Evolutionary conservation across 306 rosid species (phyloP).

Genomic region (Chamaecrista fasciculata): DNA sequence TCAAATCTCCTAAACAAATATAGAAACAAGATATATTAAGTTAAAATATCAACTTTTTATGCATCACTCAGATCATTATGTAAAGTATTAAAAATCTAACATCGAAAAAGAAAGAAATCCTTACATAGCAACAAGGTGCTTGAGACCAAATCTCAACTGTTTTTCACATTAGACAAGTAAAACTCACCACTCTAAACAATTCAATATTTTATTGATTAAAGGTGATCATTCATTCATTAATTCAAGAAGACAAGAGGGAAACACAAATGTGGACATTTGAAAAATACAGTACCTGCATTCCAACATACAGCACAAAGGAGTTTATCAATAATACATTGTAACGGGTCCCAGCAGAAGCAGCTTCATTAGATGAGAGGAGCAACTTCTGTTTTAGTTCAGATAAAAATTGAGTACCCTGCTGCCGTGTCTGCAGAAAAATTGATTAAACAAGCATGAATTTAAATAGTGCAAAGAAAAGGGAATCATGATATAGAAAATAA

Average conservation of each 20-base stretch:
- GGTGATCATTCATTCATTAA: not conserved
- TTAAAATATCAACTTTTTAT: no score
- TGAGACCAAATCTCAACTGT: not conserved
- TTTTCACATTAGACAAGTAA: not conserved
- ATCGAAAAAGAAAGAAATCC: not conserved
- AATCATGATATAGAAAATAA: conserved; percentile 12
- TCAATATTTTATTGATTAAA: no score
- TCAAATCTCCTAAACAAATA: no score
- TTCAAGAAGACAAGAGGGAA: not conserved
- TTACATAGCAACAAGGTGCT: not conserved
- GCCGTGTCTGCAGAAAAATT: conserved; percentile 67
- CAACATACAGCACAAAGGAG: conserved; percentile 91
- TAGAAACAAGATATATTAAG: no score
- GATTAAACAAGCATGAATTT: not conserved
- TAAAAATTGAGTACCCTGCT: conserved; percentile 60
- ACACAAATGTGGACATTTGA: not conserved
- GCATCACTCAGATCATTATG: no score
- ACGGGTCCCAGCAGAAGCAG: conserved; percentile 80
- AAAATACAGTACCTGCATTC: conserved; percentile 79
- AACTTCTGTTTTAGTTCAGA: conserved; percentile 85
- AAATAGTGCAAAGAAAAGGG: no score
- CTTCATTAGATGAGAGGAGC: conserved; percentile 74
- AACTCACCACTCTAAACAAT: not conserved
- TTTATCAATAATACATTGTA: conserved; percentile 91
- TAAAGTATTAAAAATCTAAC: not conserved